Base-by-base conservation (phyloP, 1,139 yeast species). In the Blastobotrys aristatus region DNA sequence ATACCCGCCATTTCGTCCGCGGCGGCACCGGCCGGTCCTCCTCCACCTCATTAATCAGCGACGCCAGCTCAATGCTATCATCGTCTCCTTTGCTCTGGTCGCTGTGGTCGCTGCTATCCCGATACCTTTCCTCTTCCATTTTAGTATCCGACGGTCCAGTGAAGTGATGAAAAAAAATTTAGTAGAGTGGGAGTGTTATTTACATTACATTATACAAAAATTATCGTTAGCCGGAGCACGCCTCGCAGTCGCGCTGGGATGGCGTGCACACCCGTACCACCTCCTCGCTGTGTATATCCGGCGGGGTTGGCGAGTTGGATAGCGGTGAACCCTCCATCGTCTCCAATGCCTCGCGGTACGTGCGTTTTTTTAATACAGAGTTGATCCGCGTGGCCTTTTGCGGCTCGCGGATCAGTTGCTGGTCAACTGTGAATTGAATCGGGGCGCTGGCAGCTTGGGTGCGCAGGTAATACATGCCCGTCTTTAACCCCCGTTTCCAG, bases 371-470 rank as follows among this genome's bases (percentile, higher is more conserved):
- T 3, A 42, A 24, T 14, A 37, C 40, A 10, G 31, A 24, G n/a
- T 22, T 21, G 2, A 14, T 4, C 33, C 31, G 11, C 4, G 30
- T 22, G 8, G 38, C 38, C 10, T 10, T 5, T 24, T 24, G 27
- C 7, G 21, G 21, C 31, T 36, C 13, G 2, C 22, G 29, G 18
- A 32, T 7, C 17, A 44, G 35, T 40, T 66, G 63, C 43, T 70
- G 68, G 58, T 83, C 88, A 30, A 86, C 75, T 1, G 95, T 86
- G 57, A 84, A 85, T 65, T 86, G 89, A 55, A 84, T 86, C 14
- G 96, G 92, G 48, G 85, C 77, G n/a, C 94, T 74, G 3, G 95
- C 95, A n/a, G 95, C 92, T 64, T 82, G 88, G 0, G 95, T 86
- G 63, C 96, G 73, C 59, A 88, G 70, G 68, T 87, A 87, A 69